Conservation (phyloP, 1,284 basidiomycete genomes). For the Fomitopsis palustris region DNA sequence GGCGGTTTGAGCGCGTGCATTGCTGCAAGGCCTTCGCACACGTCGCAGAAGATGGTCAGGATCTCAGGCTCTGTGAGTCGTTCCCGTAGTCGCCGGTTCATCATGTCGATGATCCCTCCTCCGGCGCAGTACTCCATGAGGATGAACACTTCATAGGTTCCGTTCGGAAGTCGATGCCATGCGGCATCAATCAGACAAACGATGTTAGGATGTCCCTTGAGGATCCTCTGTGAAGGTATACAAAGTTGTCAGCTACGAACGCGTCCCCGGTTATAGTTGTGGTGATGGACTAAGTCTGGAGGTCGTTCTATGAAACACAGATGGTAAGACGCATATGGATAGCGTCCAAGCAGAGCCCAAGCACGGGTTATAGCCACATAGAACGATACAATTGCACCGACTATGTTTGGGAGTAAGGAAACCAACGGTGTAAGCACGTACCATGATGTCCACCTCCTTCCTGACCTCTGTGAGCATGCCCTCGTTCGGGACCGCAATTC, state of each 20-base stretch:
- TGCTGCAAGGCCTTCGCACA: slow-evolving; percentile 88
- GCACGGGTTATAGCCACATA: no score
- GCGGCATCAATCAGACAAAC: slow-evolving; percentile 95
- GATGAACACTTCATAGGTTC: slow-evolving; percentile 95
- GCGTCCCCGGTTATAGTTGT: background rate
- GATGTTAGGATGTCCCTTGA: slow-evolving; percentile 90
- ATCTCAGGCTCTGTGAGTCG: slow-evolving; percentile 94
- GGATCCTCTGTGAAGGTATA: slow-evolving; percentile 58
- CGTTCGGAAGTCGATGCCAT: slow-evolving; percentile 79
- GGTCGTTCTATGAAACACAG: no score
- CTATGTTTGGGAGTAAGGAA: no score
- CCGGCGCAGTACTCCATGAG: slow-evolving; percentile 97
- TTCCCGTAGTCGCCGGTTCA: slow-evolving; percentile 94
- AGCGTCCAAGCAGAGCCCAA: background rate
- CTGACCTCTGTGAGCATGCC: slow-evolving; percentile 91
- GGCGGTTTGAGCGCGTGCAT: slow-evolving; percentile 94
- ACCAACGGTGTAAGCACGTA: slow-evolving; percentile 36
- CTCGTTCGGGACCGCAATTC: slow-evolving; percentile 92
- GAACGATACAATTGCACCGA: no score
- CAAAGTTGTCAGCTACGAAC: slow-evolving; percentile 8
- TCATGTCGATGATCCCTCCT: slow-evolving; percentile 98
- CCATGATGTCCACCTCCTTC: slow-evolving; percentile 99
- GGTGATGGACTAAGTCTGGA: background rate
- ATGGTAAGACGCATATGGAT: no score
- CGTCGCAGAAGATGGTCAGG: slow-evolving; percentile 95